A percentile compares a stretch with the other conserved stretches of the same genome.
Conservation (phyloP, 2,329 filamentous ascomycete species). For the Didymella arachidicola region DNA sequence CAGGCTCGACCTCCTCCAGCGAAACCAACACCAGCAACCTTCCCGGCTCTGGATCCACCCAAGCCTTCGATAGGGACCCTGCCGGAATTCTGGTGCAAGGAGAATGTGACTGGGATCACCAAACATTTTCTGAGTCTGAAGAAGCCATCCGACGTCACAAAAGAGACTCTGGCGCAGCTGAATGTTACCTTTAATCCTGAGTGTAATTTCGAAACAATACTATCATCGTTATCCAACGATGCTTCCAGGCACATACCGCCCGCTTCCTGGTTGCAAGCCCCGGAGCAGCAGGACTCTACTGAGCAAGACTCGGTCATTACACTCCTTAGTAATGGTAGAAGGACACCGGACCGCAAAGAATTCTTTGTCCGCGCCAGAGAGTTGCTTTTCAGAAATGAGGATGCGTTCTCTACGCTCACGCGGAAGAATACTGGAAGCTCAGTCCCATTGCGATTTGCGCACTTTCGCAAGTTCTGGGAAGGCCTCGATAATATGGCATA, state of each 20-base stretch:
- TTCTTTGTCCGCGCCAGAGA: slow-evolving; percentile 61
- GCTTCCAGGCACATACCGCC: slow-evolving; percentile 52
- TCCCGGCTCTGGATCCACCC: slow-evolving; percentile 57
- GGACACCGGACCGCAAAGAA: slow-evolving; percentile 57
- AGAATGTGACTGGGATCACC: slow-evolving; percentile 52
- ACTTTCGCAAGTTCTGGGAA: slow-evolving; percentile 68
- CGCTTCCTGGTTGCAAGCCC: slow-evolving; percentile 42
- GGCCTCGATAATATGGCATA: slow-evolving; percentile 66
- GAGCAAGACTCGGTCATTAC: slow-evolving; percentile 35
- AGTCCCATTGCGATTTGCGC: slow-evolving; percentile 59
- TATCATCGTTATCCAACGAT: slow-evolving; percentile 44
- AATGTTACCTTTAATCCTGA: slow-evolving; percentile 53
- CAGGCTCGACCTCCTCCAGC: slow-evolving; percentile 58
- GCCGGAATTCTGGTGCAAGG: slow-evolving; percentile 45
- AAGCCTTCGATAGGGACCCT: slow-evolving; percentile 33
- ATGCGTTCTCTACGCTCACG: slow-evolving; percentile 64
- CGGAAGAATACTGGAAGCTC: slow-evolving; percentile 57
- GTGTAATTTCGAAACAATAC: slow-evolving; percentile 51
- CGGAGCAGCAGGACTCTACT: slow-evolving; percentile 40
- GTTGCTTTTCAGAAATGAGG: slow-evolving; percentile 62
- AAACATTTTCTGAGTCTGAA: slow-evolving; percentile 54
- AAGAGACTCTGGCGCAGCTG: slow-evolving; percentile 51
- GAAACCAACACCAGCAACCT: slow-evolving; percentile 59
- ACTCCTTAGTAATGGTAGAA: slow-evolving; percentile 58
- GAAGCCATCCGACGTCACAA: slow-evolving; percentile 53